Evolutionary conservation across 2,329 filamentous ascomycete species (phyloP).

Genomic region (Xylaria sp.): DNA sequence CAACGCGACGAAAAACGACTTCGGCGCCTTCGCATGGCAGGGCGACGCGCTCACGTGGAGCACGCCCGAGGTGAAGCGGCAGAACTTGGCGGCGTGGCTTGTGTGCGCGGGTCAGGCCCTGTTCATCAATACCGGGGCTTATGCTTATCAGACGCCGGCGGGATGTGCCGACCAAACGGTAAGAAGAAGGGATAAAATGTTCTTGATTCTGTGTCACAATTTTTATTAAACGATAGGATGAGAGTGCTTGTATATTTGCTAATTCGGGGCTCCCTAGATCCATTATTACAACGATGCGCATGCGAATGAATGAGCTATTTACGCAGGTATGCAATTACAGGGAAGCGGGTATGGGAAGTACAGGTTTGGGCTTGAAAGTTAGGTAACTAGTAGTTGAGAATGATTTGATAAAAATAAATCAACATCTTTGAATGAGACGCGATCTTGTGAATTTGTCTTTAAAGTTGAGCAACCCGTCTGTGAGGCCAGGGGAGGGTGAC

Average conservation of each 20-base stretch:
- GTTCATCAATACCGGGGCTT: conserved; percentile 65
- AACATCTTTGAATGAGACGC: too few species aligned
- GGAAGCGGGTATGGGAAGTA: neutral
- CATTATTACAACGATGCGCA: conserved; percentile 50
- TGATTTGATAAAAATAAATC: neutral
- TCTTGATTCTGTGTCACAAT: neutral
- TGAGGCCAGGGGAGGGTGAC: too few species aligned
- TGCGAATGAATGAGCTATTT: conserved; percentile 36
- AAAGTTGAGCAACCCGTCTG: too few species aligned
- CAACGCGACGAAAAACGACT: conserved; percentile 55
- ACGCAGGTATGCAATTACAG: neutral
- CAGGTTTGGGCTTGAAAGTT: too few species aligned
- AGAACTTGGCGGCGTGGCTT: conserved; percentile 64
- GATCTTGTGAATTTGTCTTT: too few species aligned
- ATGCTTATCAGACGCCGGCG: conserved; percentile 60
- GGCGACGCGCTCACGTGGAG: conserved; percentile 66
- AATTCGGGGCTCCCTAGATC: conserved; percentile 43
- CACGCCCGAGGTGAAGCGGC: conserved; percentile 52
- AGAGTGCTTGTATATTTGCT: neutral
- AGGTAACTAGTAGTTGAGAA: neutral
- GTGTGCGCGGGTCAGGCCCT: conserved; percentile 58
- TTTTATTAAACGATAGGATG: neutral
- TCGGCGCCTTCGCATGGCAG: conserved; percentile 61
- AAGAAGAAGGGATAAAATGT: conserved; percentile 38
- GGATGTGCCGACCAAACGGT: conserved; percentile 65